These are phyloP conservation scores for Suillus alpinus DNA, from an alignment of 768 basidiomycete species.

Conservation along the genomic window DNA sequence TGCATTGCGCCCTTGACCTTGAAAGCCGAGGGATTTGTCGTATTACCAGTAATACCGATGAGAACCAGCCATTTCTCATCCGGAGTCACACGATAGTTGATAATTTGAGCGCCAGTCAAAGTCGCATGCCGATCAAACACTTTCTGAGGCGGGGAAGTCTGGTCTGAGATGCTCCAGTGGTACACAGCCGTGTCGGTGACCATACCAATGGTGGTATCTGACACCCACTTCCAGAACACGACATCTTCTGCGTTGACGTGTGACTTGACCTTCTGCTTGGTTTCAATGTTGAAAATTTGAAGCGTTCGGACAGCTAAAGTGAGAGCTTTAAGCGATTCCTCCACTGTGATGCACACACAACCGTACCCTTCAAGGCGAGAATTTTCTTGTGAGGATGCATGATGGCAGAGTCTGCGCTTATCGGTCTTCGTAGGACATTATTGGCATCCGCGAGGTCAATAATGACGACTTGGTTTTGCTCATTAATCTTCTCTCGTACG, in stretches of 20 bases:
- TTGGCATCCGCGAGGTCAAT: slow-evolving; percentile 97
- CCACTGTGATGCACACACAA: neutral
- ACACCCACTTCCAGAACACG: slow-evolving; percentile 99
- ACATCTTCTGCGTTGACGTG: slow-evolving; percentile 92
- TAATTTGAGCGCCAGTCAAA: slow-evolving; percentile 94
- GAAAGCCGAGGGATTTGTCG: slow-evolving; percentile 92
- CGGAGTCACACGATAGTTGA: slow-evolving; percentile 90
- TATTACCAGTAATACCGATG: slow-evolving; percentile 90
- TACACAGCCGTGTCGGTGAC: slow-evolving; percentile 92
- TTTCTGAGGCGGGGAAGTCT: slow-evolving; percentile 81
- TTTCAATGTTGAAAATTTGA: slow-evolving; percentile 97
- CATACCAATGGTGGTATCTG: slow-evolving; percentile 86
- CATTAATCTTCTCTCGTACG: slow-evolving; percentile 92
- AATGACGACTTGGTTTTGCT: slow-evolving; percentile 97
- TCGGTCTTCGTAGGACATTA: slow-evolving; percentile 93
- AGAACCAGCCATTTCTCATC: slow-evolving; percentile 99
- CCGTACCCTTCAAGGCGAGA: slow-evolving; percentile 83
- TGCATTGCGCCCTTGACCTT: slow-evolving; percentile 99
- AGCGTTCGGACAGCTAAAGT: slow-evolving; percentile 82
- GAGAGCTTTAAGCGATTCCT: slow-evolving; percentile 9
- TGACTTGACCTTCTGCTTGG: slow-evolving; percentile 96
- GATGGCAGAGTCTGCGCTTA: slow-evolving; percentile 97
- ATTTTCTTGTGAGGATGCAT: slow-evolving; percentile 98
- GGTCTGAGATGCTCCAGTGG: slow-evolving; percentile 83
- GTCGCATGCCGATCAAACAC: slow-evolving; percentile 95